A percentile compares a stretch with the other conserved stretches of the same genome.
Conservation (phyloP, 148 eudicot genomes). For the Chenopodium formosanum region DNA sequence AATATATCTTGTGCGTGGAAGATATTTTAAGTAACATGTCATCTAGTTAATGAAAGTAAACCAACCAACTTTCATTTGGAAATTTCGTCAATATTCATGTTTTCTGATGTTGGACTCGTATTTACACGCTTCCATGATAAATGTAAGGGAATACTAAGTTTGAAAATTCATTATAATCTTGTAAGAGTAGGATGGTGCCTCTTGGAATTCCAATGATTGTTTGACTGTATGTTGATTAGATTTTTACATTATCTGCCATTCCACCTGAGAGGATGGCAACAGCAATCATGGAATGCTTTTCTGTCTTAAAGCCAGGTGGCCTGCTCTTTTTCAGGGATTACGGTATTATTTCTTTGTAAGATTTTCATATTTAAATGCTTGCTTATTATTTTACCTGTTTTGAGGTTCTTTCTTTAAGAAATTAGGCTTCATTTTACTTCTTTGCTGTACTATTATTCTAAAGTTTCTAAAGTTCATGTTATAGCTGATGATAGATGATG, state of each 20-base stretch:
- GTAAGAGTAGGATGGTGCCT: background rate
- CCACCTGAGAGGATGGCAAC: conserved; percentile 68
- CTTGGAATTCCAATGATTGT: background rate
- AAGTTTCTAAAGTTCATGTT: background rate
- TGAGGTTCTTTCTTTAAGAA: background rate
- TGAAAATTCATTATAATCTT: too few relatives aligned
- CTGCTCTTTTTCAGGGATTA: conserved; percentile 85
- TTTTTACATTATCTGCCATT: conserved; percentile 88
- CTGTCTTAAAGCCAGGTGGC: conserved; percentile 86
- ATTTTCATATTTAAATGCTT: conserved; percentile 9
- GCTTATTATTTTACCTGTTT: background rate
- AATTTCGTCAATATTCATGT: too few relatives aligned
- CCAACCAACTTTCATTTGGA: too few relatives aligned
- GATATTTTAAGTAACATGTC: too few relatives aligned
- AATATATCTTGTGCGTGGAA: too few relatives aligned
- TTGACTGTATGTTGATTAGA: conserved; percentile 37
- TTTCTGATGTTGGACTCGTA: too few relatives aligned
- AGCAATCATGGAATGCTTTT: conserved; percentile 73
- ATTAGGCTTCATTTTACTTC: background rate
- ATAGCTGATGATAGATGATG: background rate
- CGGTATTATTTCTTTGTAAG: conserved; percentile 47
- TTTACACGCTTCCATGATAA: background rate
- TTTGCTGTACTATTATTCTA: background rate
- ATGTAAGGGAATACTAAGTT: background rate
- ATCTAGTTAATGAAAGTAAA: too few relatives aligned